Conservation (phyloP, 1,284 basidiomycete species). For the Puccinia polysora region DNA sequence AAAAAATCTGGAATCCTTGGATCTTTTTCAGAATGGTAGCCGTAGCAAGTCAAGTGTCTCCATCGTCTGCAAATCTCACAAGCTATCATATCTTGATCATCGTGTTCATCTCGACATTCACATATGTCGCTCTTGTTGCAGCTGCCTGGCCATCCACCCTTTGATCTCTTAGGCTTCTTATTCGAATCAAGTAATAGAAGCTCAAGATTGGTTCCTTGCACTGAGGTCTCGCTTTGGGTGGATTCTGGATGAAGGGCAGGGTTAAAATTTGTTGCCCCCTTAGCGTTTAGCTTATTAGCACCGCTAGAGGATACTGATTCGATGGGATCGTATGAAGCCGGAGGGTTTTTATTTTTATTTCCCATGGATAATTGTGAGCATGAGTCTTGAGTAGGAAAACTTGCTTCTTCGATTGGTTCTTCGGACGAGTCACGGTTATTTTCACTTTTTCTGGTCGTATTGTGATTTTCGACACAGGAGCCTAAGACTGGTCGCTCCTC, state of each 20-base stretch:
- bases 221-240: not conserved
- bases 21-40: slow-evolving; percentile 29
- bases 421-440: slow-evolving; percentile 5
- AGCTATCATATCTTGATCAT: slow-evolving; percentile 32
- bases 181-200: not conserved
- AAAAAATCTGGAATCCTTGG: slow-evolving; percentile 29
- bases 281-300: not conserved
- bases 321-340: slow-evolving; percentile 15
- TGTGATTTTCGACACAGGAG: not conserved
- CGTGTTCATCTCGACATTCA: slow-evolving; percentile 31
- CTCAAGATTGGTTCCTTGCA: not conserved
- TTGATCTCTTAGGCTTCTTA: slow-evolving; percentile 4
- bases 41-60: slow-evolving; percentile 38
- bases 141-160: not conserved
- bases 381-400: slow-evolving; percentile 7
- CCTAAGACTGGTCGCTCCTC: not conserved
- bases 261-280: not conserved
- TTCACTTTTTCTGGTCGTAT: no score
- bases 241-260: not conserved
- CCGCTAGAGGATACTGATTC: slow-evolving; percentile 1
- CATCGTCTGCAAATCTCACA: slow-evolving; percentile 30
- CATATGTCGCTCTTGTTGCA: slow-evolving; percentile 17
- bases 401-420: slow-evolving; percentile 14
- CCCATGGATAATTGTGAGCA: no score
- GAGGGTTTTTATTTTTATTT: not conserved